Evolutionary conservation across 2,329 filamentous ascomycete species (phyloP), one percentile per base, ranked within the genome.

Genomic region (Aurifilum marmelostoma): DNA sequence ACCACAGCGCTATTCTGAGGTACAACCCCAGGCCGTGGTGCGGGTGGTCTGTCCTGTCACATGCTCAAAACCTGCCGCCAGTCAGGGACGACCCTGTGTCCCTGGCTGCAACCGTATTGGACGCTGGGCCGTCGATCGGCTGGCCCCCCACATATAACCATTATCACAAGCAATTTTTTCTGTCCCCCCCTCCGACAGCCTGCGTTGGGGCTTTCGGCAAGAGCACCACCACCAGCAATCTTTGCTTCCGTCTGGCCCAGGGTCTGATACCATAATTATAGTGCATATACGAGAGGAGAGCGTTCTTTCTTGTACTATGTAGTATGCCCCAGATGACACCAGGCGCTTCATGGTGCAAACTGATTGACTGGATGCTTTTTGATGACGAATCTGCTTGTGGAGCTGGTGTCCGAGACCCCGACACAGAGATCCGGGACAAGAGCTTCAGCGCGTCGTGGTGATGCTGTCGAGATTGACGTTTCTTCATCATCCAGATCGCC

Each of bases 111-210:
- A 50, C 34, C 56, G 47, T 24, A 67, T 67, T 67, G 68, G 68
- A 34, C 32, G 61, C 43, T 27, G 39, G 27, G 18, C 52, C 64
- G 41, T 47, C 59, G 43, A 54, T 63, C 63, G 52, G 58, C 47
- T 32, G 56, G 56, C 61, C 41, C 43, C 63, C 64, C 56, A 41
- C 41, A 64, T 37, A 61, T 32, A 50, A 8, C 60, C 34, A 32
- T 37, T 71, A 63, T 70, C 70, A 69, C 72, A 68, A 72, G 60
- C 69, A 70, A 71, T 69, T 72, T 68, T 72, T 60, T 67, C 63
- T 24, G 12, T 32, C 58, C 41, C 32, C n/a, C 29, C 27, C 24
- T 47, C 52, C 24, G 52, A 54, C 52, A 54, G 24, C 12, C 24
- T 54, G 52, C 52, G 52, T 54, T 54, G 24, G 24, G 24, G 52